Conservation (phyloP, 2,329 filamentous ascomycete species). For the Coniochaeta sp. region DNA sequence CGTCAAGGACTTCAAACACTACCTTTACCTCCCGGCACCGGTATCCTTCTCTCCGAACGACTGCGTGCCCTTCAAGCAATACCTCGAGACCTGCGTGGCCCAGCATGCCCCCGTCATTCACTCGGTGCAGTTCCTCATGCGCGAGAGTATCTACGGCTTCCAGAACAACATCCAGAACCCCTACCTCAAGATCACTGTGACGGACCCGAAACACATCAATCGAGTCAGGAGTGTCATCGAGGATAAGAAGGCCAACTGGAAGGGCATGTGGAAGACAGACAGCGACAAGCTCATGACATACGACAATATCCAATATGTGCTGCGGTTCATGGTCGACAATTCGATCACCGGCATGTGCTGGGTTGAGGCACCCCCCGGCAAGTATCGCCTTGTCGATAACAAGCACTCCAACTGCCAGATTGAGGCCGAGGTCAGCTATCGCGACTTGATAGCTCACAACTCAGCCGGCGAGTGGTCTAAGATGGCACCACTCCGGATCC, state of each 20-base stretch:
- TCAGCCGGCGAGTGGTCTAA: constrained; percentile 95
- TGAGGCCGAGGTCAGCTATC: constrained; percentile 78
- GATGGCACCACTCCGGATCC: constrained; percentile 85
- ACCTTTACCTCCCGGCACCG: constrained; percentile 88
- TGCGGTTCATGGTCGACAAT: constrained; percentile 97
- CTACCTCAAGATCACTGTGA: constrained; percentile 90
- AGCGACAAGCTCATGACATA: constrained; percentile 77
- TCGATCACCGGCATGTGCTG: constrained; percentile 94
- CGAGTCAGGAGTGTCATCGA: constrained; percentile 72
- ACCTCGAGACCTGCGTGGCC: constrained; percentile 72
- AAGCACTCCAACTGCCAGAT: constrained; percentile 94
- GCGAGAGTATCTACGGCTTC: constrained; percentile 90
- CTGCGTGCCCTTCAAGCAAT: constrained; percentile 70
- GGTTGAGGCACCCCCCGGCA: constrained; percentile 66
- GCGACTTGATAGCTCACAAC: constrained; percentile 77
- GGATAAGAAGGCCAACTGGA: constrained; percentile 74
- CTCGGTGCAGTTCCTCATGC: constrained; percentile 72
- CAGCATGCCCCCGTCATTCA: constrained; percentile 68
- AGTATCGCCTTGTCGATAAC: constrained; percentile 12
- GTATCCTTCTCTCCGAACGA: constrained; percentile 73
- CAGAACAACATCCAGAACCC: constrained; percentile 88
- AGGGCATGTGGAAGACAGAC: constrained; percentile 67
- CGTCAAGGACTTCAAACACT: constrained; percentile 93
- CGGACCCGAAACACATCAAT: constrained; percentile 77
- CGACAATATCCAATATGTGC: constrained; percentile 90